Evolutionary conservation across 208 protist species (phyloP).

Genomic region (Herpetomonas samuelpessoai): DNA sequence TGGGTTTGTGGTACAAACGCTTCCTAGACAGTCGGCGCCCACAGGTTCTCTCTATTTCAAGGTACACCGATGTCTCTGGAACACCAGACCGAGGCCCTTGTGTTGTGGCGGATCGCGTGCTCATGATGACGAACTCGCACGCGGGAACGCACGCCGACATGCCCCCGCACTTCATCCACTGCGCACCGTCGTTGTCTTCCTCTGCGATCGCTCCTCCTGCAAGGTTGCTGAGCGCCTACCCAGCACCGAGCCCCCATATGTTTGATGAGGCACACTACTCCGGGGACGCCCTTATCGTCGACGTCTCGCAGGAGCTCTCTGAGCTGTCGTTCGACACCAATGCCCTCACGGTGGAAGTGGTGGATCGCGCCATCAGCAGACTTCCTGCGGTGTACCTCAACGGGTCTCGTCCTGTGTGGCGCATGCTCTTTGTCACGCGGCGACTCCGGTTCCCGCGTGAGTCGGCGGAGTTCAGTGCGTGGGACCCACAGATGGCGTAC

Average conservation of each 20-base stretch:
- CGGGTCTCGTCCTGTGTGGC: conserved; percentile 27
- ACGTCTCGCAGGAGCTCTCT: conserved; percentile 32
- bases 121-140: conserved; percentile 69
- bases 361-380: conserved; percentile 25
- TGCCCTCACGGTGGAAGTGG: conserved; percentile 38
- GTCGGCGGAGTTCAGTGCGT: neutral
- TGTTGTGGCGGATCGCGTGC: conserved; percentile 41
- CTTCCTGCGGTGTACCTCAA: conserved; percentile 12
- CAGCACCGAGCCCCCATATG: neutral
- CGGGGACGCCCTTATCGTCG: conserved; percentile 51
- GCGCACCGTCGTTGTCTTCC: neutral
- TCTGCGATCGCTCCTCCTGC: neutral
- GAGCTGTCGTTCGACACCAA: conserved; percentile 8
- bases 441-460: neutral
- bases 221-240: neutral
- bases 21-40: conserved; percentile 33
- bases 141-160: conserved; percentile 75
- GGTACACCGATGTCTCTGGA: conserved; percentile 41
- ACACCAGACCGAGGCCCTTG: conserved; percentile 29
- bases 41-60: conserved; percentile 18
- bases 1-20: conserved; percentile 16
- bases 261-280: conserved; percentile 69
- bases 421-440: conserved; percentile 49
- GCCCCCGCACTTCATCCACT: conserved; percentile 51
- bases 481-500: conserved; percentile 11